These are phyloP conservation scores for Phytophthora ramorum DNA, from an alignment of 352 stramenopile genomes.

Conservation along the genomic window DNA sequence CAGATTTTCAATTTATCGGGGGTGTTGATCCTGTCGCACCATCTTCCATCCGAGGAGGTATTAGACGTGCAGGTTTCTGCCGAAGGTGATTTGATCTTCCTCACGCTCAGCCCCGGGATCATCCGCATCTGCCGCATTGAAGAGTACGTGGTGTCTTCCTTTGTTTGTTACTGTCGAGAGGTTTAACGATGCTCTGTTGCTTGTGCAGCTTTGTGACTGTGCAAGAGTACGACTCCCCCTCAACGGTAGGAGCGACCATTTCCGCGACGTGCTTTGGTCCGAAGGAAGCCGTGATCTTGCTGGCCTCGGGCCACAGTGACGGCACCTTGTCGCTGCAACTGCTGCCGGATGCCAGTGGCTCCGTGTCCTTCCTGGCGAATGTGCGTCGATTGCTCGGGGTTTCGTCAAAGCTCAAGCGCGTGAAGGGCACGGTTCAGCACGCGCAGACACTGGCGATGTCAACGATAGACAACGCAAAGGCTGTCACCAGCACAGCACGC, in stretches of 20 bases:
- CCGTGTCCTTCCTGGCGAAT: constrained; percentile 77
- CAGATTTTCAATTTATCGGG: constrained; percentile 79
- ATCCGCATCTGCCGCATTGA: constrained; percentile 80
- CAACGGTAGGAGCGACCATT: constrained; percentile 47
- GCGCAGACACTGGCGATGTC: constrained; percentile 87
- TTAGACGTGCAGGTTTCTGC: constrained; percentile 59
- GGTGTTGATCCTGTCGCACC: constrained; percentile 53
- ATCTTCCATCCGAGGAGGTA: constrained; percentile 56
- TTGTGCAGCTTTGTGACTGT: constrained; percentile 63
- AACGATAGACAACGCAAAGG: constrained; percentile 83
- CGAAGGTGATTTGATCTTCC: constrained; percentile 78
- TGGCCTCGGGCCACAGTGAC: constrained; percentile 71
- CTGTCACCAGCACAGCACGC: constrained; percentile 80
- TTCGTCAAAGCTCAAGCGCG: constrained; percentile 85
- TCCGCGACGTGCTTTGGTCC: constrained; percentile 74
- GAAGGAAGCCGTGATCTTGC: constrained; percentile 79
- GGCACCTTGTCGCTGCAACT: constrained; percentile 81
- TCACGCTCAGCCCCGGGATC: constrained; percentile 54
- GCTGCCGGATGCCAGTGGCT: constrained; percentile 82
- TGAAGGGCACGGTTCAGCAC: constrained; percentile 89
- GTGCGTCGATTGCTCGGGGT: constrained; percentile 78
- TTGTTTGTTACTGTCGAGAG: not conserved
- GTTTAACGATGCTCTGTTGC: constrained; percentile 10
- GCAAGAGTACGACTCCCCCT: constrained; percentile 70
- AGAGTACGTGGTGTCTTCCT: constrained; percentile 59